Conservation (phyloP, 331 rosid genomes). For the Quercus phellos region DNA sequence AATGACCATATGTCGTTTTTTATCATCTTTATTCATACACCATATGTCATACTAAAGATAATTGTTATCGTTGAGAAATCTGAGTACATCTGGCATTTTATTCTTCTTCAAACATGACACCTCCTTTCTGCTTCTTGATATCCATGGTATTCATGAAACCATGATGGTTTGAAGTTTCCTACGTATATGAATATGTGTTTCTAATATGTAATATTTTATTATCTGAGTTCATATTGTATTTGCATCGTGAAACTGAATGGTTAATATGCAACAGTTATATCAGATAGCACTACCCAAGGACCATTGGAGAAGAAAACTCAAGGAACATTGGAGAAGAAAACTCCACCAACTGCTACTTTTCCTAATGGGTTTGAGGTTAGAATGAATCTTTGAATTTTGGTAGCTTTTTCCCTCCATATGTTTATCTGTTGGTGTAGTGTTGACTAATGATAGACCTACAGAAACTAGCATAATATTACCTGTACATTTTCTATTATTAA, state of each 20-base stretch:
- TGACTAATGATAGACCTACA: slow-evolving; percentile 9
- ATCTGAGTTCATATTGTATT: not conserved
- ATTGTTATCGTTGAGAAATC: not conserved
- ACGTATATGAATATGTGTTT: not conserved
- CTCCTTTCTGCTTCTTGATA: not conserved
- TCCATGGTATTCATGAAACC: not conserved
- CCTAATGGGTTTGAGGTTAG: slow-evolving; percentile 92
- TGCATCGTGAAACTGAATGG: not conserved
- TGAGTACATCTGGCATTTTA: not conserved
- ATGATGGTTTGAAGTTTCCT: not conserved
- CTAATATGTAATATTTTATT: not conserved
- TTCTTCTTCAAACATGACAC: not conserved
- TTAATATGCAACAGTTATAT: slow-evolving; percentile 39
- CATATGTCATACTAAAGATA: not conserved
- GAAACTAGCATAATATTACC: slow-evolving; percentile 13
- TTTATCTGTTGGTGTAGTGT: not conserved
- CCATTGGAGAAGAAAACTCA: slow-evolving; percentile 48
- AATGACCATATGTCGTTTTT: not conserved
- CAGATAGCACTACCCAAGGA: slow-evolving; percentile 33
- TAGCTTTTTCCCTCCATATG: slow-evolving; percentile 5
- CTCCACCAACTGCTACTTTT: slow-evolving; percentile 51
- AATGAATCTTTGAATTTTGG: slow-evolving; percentile 8
- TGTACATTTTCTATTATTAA: not conserved
- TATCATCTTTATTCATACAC: not conserved
- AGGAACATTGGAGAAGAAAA: slow-evolving; percentile 36